Evolutionary conservation across 805 yeast species (phyloP), one percentile per base, ranked within the genome.

Genomic region (Metschnikowia matae): DNA sequence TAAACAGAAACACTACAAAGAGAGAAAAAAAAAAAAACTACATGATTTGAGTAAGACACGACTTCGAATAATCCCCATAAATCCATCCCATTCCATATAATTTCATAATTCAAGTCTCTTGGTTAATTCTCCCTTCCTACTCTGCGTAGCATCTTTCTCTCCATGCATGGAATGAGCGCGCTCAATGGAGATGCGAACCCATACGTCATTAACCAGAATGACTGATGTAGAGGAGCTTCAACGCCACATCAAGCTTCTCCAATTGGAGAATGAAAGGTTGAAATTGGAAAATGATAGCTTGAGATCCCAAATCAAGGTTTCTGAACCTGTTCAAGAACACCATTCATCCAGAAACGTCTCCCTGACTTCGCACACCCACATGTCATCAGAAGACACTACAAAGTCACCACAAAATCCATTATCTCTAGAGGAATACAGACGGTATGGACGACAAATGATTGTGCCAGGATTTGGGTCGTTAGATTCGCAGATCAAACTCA

Each of bases 361-460:
- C 29, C 29, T 8, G 29, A 8, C 29, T 26, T 26, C 29, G 29
- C 11, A 8, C 29, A 26, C 29, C 29, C 29, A 26, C 29, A 26
- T 26, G 11, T 26, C 29, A 26, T 11, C 29, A 10, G 4, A 26
- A 26, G 13, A 26, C 11, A 26, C 11, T 26, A 26, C 29, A 26
- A 4, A 3, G 6, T n/a, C 41, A 39, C 26, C 31, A 31, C 41
- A n/a, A 13, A 39, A 29, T 40, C 20, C 52, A 18, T 58, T 70
- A 44, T 54, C 81, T 1, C 64, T 78, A 17, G 87, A 84, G 36
- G 99, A 94, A 64, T 90, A 83, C 64, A 69, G 66, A 31, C 70
- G 97, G 35, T 94, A 94, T 66, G 98, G 99, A 3, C 78, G 99
- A 48, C 99, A 94, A 62, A 86, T 94, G 92, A 82, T 91, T 23